phyloP scores from a whole-genome alignment of 768 basidiomycete species.

The Lactarius sp. region DNA sequence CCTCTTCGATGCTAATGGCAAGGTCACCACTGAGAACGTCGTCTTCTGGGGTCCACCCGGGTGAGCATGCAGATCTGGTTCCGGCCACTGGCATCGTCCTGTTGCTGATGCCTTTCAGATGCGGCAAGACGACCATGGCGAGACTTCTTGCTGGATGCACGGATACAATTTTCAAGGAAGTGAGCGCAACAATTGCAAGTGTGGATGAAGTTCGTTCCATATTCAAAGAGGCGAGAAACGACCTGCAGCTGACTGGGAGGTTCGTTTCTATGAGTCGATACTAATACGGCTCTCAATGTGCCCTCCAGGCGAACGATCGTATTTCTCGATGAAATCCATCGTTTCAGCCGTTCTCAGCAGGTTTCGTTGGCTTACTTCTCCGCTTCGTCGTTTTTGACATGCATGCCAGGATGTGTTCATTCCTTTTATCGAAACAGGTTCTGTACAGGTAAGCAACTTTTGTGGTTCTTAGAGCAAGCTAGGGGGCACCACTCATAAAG shows the following conservation, averaged over 20 bases:
- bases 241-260: conserved; percentile 62
- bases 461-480: background rate
- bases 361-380: conserved; percentile 30
- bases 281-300: background rate
- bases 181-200: conserved; percentile 67
- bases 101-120: conserved; percentile 34
- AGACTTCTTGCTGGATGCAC: conserved; percentile 59
- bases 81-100: conserved; percentile 1
- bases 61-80: conserved; percentile 30
- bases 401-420: conserved; percentile 64
- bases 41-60: conserved; percentile 78
- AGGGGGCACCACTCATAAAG: background rate
- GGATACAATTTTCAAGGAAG: conserved; percentile 63
- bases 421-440: conserved; percentile 75
- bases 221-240: conserved; percentile 70
- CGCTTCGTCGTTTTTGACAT: conserved; percentile 20
- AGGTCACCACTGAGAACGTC: conserved; percentile 51
- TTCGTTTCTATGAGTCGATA: conserved; percentile 27
- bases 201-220: conserved; percentile 67
- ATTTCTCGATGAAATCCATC: conserved; percentile 83
- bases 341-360: conserved; percentile 69
- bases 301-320: conserved; percentile 59
- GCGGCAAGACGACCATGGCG: conserved; percentile 74
- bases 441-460: conserved; percentile 48
- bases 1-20: conserved; percentile 48